Evolutionary conservation across 2,329 filamentous ascomycete genomes (phyloP), one percentile per base, ranked within the genome.

Genomic region (Penicillium concentricum): DNA sequence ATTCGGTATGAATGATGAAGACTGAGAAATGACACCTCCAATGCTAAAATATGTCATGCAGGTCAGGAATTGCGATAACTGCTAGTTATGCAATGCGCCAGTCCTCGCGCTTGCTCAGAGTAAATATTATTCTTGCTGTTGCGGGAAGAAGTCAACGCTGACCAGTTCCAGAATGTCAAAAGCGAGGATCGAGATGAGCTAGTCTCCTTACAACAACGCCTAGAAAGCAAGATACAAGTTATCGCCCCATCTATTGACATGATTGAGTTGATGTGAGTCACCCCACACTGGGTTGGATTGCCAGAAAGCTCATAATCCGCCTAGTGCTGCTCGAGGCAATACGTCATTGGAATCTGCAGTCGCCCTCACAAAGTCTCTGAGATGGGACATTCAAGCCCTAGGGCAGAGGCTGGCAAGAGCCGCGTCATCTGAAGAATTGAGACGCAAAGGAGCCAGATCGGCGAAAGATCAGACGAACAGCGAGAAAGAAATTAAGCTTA

Each of bases 231-330:
- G 73, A 96, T 97, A 67, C 88, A 87, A 75, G 91, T 96, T 62
- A 87, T 97, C 44, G 92, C 91, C 12, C 92, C 92, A 0, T 90
- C 91, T 10, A 93, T 96, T 68, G 91, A 96, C 71, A 87, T 96
- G 80, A 91, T 96, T 66, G 91, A 96, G 72, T 83, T 97, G 66
- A 94, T 94, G 87, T 90, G 73, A 66, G 82, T 69, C 30, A 16
- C 24, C 13, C 2, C 5, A 32, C 22, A 13, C n/a, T 34, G 18
- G 6, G 16, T 28, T 18, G n/a, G 4, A 46, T 34, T 5, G 13
- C 2, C 12, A 34, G 12, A 35, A 46, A 45, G 22, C 54, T 56
- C 18, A 49, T n/a, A 26, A 5, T 42, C 54, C 24, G 12, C 30
- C 20, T 54, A 84, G 82, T 65, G 86, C 87, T 58, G 87, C 88